These are phyloP conservation scores for Spergularia marina DNA, from an alignment of 148 eudicot species.

Conservation along the genomic window DNA sequence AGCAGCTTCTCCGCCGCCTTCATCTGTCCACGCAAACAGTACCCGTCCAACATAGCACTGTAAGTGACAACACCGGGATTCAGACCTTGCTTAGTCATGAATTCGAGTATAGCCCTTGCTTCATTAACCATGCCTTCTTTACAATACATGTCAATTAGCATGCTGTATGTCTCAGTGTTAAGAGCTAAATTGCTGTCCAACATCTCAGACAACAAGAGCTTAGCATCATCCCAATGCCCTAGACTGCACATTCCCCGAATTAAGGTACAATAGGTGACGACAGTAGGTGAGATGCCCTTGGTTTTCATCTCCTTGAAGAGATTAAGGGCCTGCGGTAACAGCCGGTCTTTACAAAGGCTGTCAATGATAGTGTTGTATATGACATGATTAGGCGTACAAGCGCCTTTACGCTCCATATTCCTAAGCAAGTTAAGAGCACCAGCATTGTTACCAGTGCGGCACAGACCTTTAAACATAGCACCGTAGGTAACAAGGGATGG, in stretches of 20 bases:
- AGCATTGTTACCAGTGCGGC: slow-evolving; percentile 3
- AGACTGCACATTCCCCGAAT: slow-evolving; percentile 7
- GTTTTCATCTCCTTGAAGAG: slow-evolving; percentile 21
- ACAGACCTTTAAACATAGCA: neutral
- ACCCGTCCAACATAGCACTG: slow-evolving; percentile 13
- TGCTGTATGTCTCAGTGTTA: neutral
- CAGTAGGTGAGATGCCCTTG: neutral
- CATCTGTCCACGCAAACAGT: slow-evolving; percentile 16
- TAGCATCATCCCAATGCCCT: slow-evolving; percentile 17
- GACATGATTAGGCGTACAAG: neutral
- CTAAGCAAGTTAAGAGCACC: slow-evolving; percentile 1
- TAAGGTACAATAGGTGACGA: neutral
- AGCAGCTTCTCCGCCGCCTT: slow-evolving; percentile 3
- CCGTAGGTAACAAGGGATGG: neutral
- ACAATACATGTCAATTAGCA: slow-evolving; percentile 23
- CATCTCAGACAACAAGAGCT: slow-evolving; percentile 6
- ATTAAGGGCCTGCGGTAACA: neutral
- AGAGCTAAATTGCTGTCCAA: neutral
- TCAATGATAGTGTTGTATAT: neutral
- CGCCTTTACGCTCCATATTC: neutral
- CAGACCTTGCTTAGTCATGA: neutral
- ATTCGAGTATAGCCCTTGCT: neutral
- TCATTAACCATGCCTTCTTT: slow-evolving; percentile 16
- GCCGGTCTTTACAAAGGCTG: neutral
- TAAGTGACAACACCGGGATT: slow-evolving; percentile 2